phyloP scores from a whole-genome alignment of 352 stramenopile species.

The Phytophthora capsici region DNA sequence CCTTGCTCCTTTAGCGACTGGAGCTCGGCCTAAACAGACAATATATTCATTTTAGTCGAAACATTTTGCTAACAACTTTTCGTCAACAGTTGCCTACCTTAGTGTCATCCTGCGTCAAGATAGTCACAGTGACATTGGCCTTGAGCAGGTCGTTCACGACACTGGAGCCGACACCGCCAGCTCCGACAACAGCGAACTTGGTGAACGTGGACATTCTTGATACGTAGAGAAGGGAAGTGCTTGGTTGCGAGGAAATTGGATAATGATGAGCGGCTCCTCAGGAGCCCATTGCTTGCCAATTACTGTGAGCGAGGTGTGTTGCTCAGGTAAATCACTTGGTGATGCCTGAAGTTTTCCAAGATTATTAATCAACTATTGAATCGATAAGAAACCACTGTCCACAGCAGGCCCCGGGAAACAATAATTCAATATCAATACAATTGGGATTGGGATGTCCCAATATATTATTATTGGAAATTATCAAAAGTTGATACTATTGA shows the following conservation, averaged over 20 bases:
- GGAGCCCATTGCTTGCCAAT: not conserved
- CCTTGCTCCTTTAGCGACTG: conserved; percentile 23
- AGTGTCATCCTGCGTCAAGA: conserved; percentile 25
- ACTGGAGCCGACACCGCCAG: conserved; percentile 18
- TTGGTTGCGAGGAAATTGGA: conserved; percentile 2
- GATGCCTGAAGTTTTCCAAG: too few relatives aligned
- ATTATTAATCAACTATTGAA: too few relatives aligned
- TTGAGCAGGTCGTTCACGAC: conserved; percentile 32
- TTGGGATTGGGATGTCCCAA: too few relatives aligned
- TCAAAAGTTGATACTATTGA: too few relatives aligned
- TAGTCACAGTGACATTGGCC: conserved; percentile 15
- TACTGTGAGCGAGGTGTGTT: too few relatives aligned
- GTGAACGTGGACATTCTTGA: conserved; percentile 23
- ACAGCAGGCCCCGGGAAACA: too few relatives aligned
- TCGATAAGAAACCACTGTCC: too few relatives aligned
- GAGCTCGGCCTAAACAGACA: conserved; percentile 19
- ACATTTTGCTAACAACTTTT: not conserved
- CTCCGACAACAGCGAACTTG: conserved; percentile 30
- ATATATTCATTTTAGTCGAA: not conserved
- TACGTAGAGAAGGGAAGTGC: not conserved
- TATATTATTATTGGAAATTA: too few relatives aligned
- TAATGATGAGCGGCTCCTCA: too few relatives aligned
- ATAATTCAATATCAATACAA: too few relatives aligned
- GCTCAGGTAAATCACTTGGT: too few relatives aligned
- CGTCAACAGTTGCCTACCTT: conserved; percentile 9